phyloP scores from a whole-genome alignment of 148 eudicot genomes.

The Suaeda aralocaspica region DNA sequence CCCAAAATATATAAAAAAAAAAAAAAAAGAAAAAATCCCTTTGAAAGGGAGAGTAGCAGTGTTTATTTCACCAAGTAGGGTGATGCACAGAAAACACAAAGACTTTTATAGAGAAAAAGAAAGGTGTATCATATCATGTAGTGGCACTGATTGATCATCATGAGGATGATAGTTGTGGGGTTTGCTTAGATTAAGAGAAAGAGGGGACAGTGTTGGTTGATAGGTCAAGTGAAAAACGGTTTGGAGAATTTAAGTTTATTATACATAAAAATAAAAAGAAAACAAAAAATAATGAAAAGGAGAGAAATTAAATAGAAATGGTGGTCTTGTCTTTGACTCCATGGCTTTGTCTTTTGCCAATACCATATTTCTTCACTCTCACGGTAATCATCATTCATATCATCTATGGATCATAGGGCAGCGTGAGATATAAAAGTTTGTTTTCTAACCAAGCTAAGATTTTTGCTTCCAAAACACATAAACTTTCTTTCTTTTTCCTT shows the following conservation, averaged over 20 bases:
- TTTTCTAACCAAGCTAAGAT: slow-evolving; percentile 46
- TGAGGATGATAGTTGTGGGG: slow-evolving; percentile 49
- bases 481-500: slow-evolving; percentile 14
- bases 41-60: not conserved
- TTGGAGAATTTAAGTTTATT: slow-evolving; percentile 29
- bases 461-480: slow-evolving; percentile 53
- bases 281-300: not conserved
- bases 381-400: slow-evolving; percentile 48
- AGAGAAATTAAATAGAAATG: slow-evolving; percentile 11
- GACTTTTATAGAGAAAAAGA: slow-evolving; percentile 36
- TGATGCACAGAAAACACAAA: slow-evolving; percentile 29
- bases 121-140: slow-evolving; percentile 20
- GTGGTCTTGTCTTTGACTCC: slow-evolving; percentile 53
- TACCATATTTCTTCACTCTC: slow-evolving; percentile 42
- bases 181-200: slow-evolving; percentile 59
- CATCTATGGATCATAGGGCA: slow-evolving; percentile 31
- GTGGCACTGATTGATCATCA: slow-evolving; percentile 44
- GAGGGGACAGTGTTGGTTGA: slow-evolving; percentile 51
- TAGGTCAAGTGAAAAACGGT: slow-evolving; percentile 63
- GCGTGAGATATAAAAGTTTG: slow-evolving; percentile 32
- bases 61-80: slow-evolving; percentile 16
- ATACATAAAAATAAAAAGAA: not conserved
- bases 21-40: too few species aligned
- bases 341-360: slow-evolving; percentile 41
- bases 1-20: too few species aligned